Base-by-base conservation (phyloP, 257 asterid genomes). In the Nicotiana sylvestris region DNA sequence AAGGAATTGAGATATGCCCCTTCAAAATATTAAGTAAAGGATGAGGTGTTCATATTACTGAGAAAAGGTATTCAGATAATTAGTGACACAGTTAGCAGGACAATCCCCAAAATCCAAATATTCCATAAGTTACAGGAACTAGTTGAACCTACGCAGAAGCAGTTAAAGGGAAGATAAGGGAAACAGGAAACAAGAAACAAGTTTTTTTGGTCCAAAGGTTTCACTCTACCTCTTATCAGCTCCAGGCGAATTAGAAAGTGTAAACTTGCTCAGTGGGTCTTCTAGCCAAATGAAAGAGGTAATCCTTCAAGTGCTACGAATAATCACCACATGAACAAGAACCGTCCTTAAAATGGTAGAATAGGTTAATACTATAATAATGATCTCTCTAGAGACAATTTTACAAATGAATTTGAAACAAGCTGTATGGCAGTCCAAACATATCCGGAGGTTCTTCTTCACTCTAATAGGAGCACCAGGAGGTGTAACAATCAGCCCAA, bases 121-220 rank as follows among this genome's bases (percentile, higher is more conserved):
- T 13, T 74, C 25, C 93, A 39, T 88, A 87, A 86, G 93, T 94
- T 77, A 92, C 92, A 88, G 56, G 56, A 2, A 39, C 46, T 6
- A 1, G 46, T 39, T 39, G 9, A 39, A 6, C 46, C 0, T 39
- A 35, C 43, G 1, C 58, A 15, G n/a, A 16, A 53, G 58, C 7
- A 0, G 58, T 53, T 53, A 53, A 53, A 53, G 58, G n/a, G 58
- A 15, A 3, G 58, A 53, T 53, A 53, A 53, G 58, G 17, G 7
- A 15, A 53, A 53, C 17, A 51, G 4, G 57, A 53, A 53, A 53
- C 58, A 13, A 53, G n/a, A 53, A 53, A 53, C 58, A 53, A 53
- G 58, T 53, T 53, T 16, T 53, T 53, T 3, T 53, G 18, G 18
- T 53, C 58, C 6, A 16, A 53, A 53, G 58, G 5, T 12, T 53